Evolutionary conservation across 2,329 filamentous ascomycete species (phyloP), one percentile per base, ranked within the genome.

Genomic region (Talaromyces sp.): DNA sequence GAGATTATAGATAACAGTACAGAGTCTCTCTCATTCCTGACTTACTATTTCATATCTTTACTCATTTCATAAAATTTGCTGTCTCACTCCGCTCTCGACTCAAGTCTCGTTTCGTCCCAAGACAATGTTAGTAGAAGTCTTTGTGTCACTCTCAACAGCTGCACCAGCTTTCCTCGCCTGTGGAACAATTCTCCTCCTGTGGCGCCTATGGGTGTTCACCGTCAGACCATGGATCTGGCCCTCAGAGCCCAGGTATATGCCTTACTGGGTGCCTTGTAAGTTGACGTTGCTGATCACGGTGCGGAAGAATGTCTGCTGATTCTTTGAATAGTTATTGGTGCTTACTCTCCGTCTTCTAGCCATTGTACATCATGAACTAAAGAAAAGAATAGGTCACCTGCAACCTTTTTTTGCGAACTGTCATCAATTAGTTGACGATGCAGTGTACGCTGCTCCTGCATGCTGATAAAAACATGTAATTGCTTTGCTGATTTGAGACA

Each of bases 41-140:
- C 14, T 40, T 40, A 40, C 7, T 40, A 14, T 16, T 40, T 40
- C 7, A 40, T 40, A 12, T 40, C 36, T 16, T 16, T 16, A 40
- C 36, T 40, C 36, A n/a, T 40, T 40, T 40, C 14, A 40, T 16
- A n/a, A 14, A 40, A 2, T 40, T n/a, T 40, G 36, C 5, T 12
- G 9, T 5, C 14, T 40, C 36, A n/a, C 36, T 40, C 1, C 36
- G 7, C n/a, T 40, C 7, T 6, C 5, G 14, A 4, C 2, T 33
- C 28, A 67, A 64, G 59, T 63, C 65, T 56, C 23, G 7, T 12
- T 7, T 23, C 34, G 9, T 42, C 33, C 33, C n/a, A 34, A 10
- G 16, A 56, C 44, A 34, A 58, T 58, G 56, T 52, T 56, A 7
- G 18, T 18, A 56, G 34, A 18, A 56, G 34, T n/a, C 4, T 30